A percentile compares a stretch with the other conserved stretches of the same genome.
These are phyloP conservation scores for Cystobasidium pallidum DNA, from an alignment of 1,284 basidiomycete genomes.

Conservation along the genomic window DNA sequence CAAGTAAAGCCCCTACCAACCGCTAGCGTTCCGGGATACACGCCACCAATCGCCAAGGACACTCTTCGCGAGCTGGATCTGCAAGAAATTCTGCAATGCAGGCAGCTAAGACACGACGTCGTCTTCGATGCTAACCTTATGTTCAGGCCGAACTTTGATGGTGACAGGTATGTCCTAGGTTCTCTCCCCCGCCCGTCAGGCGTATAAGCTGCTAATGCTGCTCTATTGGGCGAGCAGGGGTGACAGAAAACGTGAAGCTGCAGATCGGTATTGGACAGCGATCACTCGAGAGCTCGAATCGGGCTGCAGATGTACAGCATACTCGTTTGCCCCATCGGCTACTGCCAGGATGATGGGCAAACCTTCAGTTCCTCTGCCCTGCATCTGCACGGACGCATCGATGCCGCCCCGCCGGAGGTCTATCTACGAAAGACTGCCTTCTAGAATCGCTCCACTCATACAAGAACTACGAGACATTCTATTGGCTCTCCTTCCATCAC, in stretches of 20 bases:
- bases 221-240: slow-evolving; percentile 59
- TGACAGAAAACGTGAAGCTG: slow-evolving; percentile 71
- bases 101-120: slow-evolving; percentile 88
- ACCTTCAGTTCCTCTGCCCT: slow-evolving; percentile 62
- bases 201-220: background rate
- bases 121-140: slow-evolving; percentile 66
- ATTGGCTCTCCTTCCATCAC: slow-evolving; percentile 70
- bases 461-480: slow-evolving; percentile 79
- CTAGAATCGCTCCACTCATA: slow-evolving; percentile 73
- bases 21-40: slow-evolving; percentile 62
- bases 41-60: slow-evolving; percentile 78
- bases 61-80: slow-evolving; percentile 84
- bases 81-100: slow-evolving; percentile 80
- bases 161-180: slow-evolving; percentile 50
- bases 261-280: slow-evolving; percentile 83
- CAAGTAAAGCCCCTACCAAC: slow-evolving; percentile 1
- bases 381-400: slow-evolving; percentile 60
- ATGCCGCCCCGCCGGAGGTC: slow-evolving; percentile 53
- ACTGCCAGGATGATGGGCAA: slow-evolving; percentile 57
- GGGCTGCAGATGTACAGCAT: slow-evolving; percentile 82
- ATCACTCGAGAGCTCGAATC: slow-evolving; percentile 74
- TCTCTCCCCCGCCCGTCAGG: background rate
- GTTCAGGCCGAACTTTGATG: slow-evolving; percentile 58
- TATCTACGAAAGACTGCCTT: slow-evolving; percentile 63
- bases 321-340: slow-evolving; percentile 58